Evolutionary conservation across 345 rosid species (phyloP).

Genomic region (Sisymbrium irio): DNA sequence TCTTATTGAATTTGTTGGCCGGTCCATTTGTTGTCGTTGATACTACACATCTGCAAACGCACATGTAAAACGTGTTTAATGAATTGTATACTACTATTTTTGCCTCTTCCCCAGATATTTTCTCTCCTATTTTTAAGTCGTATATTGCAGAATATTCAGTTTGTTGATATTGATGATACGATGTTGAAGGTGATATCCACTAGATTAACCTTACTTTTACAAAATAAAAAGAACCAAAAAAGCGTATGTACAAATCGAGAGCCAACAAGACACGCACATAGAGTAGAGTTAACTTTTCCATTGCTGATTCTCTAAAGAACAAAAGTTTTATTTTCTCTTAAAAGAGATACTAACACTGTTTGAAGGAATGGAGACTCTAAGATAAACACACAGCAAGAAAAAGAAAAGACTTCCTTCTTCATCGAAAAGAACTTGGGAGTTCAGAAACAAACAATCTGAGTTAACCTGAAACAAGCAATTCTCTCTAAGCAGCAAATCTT

Average conservation of each 20-base stretch:
- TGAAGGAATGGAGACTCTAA: background rate
- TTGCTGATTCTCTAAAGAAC: background rate
- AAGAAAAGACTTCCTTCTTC: background rate
- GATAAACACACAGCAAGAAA: background rate
- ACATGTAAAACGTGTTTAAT: slow-evolving; percentile 24
- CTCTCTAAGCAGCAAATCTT: slow-evolving; percentile 20
- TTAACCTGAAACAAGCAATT: slow-evolving; percentile 18
- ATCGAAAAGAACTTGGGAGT: slow-evolving; percentile 7
- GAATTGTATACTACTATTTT: background rate
- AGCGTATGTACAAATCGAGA: background rate
- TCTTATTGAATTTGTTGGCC: slow-evolving; percentile 27
- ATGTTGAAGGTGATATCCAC: slow-evolving; percentile 14
- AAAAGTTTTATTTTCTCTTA: background rate
- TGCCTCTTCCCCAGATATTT: background rate
- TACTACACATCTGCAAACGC: slow-evolving; percentile 3
- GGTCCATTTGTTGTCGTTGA: slow-evolving; percentile 32
- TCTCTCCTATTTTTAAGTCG: too few species aligned
- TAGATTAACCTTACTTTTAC: background rate
- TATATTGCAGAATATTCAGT: background rate
- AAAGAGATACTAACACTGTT: background rate
- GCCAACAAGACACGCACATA: background rate
- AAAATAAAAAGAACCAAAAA: background rate
- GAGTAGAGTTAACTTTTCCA: background rate
- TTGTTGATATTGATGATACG: slow-evolving; percentile 1
- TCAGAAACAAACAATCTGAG: slow-evolving; percentile 5